Base-by-base conservation (phyloP, 2,329 filamentous ascomycete species). In the Trichoderma koningii region DNA sequence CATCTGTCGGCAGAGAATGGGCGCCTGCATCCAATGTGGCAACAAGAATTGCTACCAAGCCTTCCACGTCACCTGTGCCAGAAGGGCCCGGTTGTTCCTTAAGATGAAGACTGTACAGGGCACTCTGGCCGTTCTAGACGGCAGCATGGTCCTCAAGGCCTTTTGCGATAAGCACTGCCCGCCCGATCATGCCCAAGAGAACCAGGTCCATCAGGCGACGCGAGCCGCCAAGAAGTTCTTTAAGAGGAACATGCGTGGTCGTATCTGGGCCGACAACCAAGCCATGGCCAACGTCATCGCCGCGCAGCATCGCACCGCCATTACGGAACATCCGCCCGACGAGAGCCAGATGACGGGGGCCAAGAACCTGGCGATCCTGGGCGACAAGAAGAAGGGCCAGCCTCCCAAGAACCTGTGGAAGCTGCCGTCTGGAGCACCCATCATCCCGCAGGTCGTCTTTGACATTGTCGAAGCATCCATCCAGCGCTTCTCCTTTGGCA, bases 11-110 rank as follows among this genome's bases (percentile, higher is more conserved):
- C 95, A 99, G 78, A 90, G 89, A 71, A 99, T 99, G 95, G 95
- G 95, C 23, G 94, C 95, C 47, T 98, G 94, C 76, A 97, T 99
- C 67, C 95, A 99, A 76, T 99, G 95, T 77, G 92, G 93, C 67
- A 97, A 98, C 80, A 98, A 97, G 78, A 92, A 90, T 67, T 99
- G 95, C 77, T 99, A 96, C 74, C 89, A 94, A 73, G 95, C 95
- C 9, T 99, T 99, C 76, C 95, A 99, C 77, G 93, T 97, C 63
- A 98, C 95, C 5, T 99, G 95, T 75, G 95, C 95, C 26, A 87
- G 95, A 63, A 87, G 91, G 71, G 93, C 93, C 55, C 89, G 89
- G 68, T 83, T 99, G 0, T 98, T 92, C 73, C 82, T 99, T 69
- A 94, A 94, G 78, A 99, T 99, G 95, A 99, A 98, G 79, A 93